Conservation (phyloP, 78 protist species). For the Dictyostelium firmibasis region DNA sequence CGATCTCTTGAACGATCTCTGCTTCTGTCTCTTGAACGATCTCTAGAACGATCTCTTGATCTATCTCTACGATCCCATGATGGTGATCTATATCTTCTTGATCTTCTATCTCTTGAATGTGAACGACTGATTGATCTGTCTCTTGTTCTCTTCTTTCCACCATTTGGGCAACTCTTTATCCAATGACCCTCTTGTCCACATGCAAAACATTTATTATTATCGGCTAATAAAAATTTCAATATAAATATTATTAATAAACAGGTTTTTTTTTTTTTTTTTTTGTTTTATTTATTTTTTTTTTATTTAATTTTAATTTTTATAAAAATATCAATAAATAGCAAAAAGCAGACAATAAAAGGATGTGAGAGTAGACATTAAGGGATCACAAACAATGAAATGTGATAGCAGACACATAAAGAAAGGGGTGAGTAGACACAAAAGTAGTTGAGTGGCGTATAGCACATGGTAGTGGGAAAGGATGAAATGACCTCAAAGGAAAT, state of each 20-base stretch:
- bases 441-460: neutral
- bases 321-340: neutral
- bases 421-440: neutral
- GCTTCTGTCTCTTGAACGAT: constrained; percentile 19
- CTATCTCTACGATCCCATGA: constrained; percentile 16
- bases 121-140: constrained; percentile 26
- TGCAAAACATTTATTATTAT: constrained; percentile 61
- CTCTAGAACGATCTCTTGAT: constrained; percentile 30
- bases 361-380: neutral
- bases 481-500: neutral
- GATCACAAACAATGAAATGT: neutral
- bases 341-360: neutral
- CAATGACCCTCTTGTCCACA: constrained; percentile 72
- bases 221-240: too few species aligned
- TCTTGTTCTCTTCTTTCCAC: constrained; percentile 24
- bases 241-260: too few species aligned
- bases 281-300: neutral
- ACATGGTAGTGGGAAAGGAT: neutral
- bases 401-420: neutral
- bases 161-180: constrained; percentile 68
- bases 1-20: constrained; percentile 65
- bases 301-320: neutral
- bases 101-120: constrained; percentile 2
- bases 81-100: constrained; percentile 22
- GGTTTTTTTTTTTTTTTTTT: neutral